Base-by-base conservation (phyloP, 345 rosid genomes). In the Ceriops decandra region DNA sequence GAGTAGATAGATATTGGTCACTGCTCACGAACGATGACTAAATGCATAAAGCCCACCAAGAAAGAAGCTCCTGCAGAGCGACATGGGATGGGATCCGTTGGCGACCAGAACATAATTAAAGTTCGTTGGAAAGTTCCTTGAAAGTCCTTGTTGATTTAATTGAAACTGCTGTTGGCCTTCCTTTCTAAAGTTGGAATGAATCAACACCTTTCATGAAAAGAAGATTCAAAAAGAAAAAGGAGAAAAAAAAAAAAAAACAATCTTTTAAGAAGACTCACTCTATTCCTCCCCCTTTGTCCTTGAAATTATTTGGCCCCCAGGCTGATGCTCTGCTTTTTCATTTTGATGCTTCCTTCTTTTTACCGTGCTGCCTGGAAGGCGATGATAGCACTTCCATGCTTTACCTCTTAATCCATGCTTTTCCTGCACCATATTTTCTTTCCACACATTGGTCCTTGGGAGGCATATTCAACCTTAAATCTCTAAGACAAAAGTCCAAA, bases 301-400 rank as follows among this genome's bases (percentile, higher is more conserved):
- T 33, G 28, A 62, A 38, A 62, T 70, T 62, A 70, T 70, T 62
- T 63, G 59, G 60, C 53, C 38, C n/a, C 35, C 24, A 51, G 57
- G 63, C 52, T 32, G 21, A 38, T 57, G 47, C 57, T 56, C 57
- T 35, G 36, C 57, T 22, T 71, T 63, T 54, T 21, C 57, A 68
- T 70, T 52, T 42, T 30, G 11, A 32, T 71, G 68, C 16, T 59
- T 11, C 42, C 51, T 68, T 57, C n/a, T 5, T 53, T 56, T n/a
- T 16, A 38, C 22, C 28, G 16, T n/a, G 63, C 20, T 63, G 57
- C 46, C 62, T 38, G 22, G 54, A n/a, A 27, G 63, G 38, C 31
- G 30, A 56, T 63, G 47, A 71, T 56, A 31, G 63, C 68, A 46
- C 35, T 15, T 11, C 54, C 22, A 0, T 35, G 16, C 56, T 46